Evolutionary conservation across 2,329 filamentous ascomycete species (phyloP).

Genomic region (Cadophora sp.): DNA sequence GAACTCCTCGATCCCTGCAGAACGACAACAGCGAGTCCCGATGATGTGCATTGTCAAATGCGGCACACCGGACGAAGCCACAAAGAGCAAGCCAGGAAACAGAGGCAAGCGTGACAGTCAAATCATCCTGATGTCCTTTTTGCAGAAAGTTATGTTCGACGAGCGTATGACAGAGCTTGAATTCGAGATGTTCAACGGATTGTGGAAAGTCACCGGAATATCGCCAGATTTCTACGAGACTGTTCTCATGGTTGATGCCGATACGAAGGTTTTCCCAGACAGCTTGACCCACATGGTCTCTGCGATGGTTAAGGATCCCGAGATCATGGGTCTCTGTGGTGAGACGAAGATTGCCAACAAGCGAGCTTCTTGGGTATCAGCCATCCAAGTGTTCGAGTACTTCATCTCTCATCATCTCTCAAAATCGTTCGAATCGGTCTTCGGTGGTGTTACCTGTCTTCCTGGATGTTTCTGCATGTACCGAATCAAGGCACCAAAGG

Average conservation of each 20-base stretch:
- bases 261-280: conserved; percentile 99
- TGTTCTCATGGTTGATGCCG: conserved; percentile 98
- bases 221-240: conserved; percentile 98
- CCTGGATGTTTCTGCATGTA: conserved; percentile 99
- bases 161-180: conserved; percentile 99
- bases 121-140: conserved; percentile 98
- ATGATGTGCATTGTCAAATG: conserved; percentile 98
- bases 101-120: conserved; percentile 98
- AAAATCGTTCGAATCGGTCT: conserved; percentile 98
- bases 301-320: conserved; percentile 98
- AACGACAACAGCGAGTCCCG: conserved; percentile 94
- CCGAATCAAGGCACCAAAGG: conserved; percentile 98
- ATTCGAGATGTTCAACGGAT: conserved; percentile 99
- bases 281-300: conserved; percentile 98
- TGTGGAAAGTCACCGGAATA: conserved; percentile 98
- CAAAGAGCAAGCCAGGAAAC: conserved; percentile 89
- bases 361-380: conserved; percentile 89
- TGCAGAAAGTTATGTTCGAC: conserved; percentile 99
- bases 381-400: conserved; percentile 99
- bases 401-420: conserved; percentile 98
- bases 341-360: conserved; percentile 99
- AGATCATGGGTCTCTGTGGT: conserved; percentile 98
- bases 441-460: conserved; percentile 98
- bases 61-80: conserved; percentile 86
- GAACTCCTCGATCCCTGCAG: conserved; percentile 76